phyloP scores from a whole-genome alignment of 257 asterid genomes.

The Salvia splendens region DNA sequence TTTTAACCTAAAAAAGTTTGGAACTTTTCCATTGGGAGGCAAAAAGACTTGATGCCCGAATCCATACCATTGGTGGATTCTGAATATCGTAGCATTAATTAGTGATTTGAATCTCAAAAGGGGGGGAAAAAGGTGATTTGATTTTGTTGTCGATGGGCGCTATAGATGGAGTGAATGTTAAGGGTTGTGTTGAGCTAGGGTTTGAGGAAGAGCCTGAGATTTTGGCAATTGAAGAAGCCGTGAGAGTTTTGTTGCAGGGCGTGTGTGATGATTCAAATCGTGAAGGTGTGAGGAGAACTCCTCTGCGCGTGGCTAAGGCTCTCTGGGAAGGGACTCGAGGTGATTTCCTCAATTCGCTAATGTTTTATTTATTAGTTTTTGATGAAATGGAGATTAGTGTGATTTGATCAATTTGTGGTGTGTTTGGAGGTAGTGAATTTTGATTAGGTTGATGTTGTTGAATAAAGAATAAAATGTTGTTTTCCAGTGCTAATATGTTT shows the following conservation, averaged over 20 bases:
- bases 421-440: background rate
- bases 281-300: constrained; percentile 77
- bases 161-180: constrained; percentile 63
- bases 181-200: constrained; percentile 51
- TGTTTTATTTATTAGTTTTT: background rate
- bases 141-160: constrained; percentile 66
- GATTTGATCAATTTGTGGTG: constrained; percentile 15
- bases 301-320: constrained; percentile 93
- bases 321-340: constrained; percentile 84
- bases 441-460: background rate
- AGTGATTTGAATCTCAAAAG: constrained; percentile 12
- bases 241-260: constrained; percentile 73
- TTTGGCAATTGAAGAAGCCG: constrained; percentile 74
- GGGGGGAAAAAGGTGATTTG: background rate
- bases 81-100: constrained; percentile 20
- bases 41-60: constrained; percentile 37
- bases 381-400: constrained; percentile 10
- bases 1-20: constrained; percentile 31
- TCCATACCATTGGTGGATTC: constrained; percentile 32
- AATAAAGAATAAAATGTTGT: background rate
- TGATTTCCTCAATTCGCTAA: constrained; percentile 21
- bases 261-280: constrained; percentile 87
- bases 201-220: constrained; percentile 54
- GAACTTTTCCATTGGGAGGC: constrained; percentile 39
- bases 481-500: background rate